A percentile compares a stretch with the other conserved stretches of the same genome.
phyloP scores from a whole-genome alignment of 306 rosid genomes.

The Cucurbita moschata region DNA sequence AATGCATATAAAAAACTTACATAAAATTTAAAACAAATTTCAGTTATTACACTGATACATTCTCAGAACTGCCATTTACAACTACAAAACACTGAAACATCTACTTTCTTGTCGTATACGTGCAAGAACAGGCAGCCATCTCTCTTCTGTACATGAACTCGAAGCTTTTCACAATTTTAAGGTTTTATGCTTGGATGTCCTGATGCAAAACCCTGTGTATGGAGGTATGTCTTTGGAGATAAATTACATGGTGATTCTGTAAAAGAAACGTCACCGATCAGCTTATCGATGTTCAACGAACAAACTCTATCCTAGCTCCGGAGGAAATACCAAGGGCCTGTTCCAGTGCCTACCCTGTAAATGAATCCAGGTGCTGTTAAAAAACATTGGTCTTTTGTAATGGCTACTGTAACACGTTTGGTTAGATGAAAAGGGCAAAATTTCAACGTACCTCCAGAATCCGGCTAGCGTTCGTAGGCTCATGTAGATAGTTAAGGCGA shows the following conservation, averaged over 20 bases:
- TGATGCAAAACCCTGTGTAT: too few relatives aligned
- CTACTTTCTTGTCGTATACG: not conserved
- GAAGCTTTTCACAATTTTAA: too few relatives aligned
- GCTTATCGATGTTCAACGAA: not conserved
- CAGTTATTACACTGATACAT: not conserved
- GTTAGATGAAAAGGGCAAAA: not conserved
- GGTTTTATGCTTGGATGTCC: too few relatives aligned
- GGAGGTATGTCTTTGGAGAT: not conserved
- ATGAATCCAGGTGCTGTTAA: not conserved
- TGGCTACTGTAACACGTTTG: not conserved
- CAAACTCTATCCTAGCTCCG: conserved; percentile 10
- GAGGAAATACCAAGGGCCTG: conserved; percentile 90
- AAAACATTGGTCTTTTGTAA: not conserved
- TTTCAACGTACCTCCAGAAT: conserved; percentile 51
- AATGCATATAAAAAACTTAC: not conserved
- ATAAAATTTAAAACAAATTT: not conserved
- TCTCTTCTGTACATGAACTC: not conserved
- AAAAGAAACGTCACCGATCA: not conserved
- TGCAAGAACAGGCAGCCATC: not conserved
- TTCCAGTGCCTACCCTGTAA: conserved; percentile 85
- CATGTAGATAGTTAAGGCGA: conserved; percentile 80
- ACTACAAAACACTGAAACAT: not conserved
- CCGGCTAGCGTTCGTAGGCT: conserved; percentile 73
- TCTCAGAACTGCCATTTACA: not conserved
- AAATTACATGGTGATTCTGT: not conserved